Evolutionary conservation across 2,329 filamentous ascomycete species (phyloP).

Genomic region (Penicillium glabrum): DNA sequence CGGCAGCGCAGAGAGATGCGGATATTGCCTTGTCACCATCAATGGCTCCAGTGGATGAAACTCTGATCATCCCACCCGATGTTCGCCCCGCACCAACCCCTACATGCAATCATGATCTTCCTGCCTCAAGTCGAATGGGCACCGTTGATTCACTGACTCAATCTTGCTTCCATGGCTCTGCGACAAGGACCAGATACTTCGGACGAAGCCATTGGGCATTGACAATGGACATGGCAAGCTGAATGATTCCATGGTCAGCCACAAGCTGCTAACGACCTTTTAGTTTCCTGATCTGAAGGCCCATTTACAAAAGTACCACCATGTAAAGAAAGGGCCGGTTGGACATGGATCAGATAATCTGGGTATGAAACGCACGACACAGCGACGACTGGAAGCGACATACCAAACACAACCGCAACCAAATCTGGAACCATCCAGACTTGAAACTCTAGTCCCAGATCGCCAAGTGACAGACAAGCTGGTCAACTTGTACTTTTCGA

Average conservation of each 20-base stretch:
- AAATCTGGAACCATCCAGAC: background rate
- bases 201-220: slow-evolving; percentile 4
- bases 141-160: background rate
- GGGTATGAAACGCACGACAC: background rate
- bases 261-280: background rate
- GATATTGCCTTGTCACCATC: background rate
- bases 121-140: background rate
- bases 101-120: background rate
- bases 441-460: background rate
- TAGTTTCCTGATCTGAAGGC: slow-evolving; percentile 2
- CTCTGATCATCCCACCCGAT: background rate
- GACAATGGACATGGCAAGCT: slow-evolving; percentile 1
- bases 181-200: background rate
- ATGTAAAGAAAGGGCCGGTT: background rate
- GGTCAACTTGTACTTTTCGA: background rate
- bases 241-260: background rate
- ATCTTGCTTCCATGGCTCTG: background rate
- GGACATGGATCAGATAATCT: background rate
- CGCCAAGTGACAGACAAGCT: background rate
- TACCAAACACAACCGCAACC: background rate
- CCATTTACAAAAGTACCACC: background rate
- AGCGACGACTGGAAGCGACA: background rate
- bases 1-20: background rate
- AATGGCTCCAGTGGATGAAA: background rate
- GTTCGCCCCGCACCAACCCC: background rate